Conservation (phyloP, 345 rosid species). For the Eucalyptus regnans region DNA sequence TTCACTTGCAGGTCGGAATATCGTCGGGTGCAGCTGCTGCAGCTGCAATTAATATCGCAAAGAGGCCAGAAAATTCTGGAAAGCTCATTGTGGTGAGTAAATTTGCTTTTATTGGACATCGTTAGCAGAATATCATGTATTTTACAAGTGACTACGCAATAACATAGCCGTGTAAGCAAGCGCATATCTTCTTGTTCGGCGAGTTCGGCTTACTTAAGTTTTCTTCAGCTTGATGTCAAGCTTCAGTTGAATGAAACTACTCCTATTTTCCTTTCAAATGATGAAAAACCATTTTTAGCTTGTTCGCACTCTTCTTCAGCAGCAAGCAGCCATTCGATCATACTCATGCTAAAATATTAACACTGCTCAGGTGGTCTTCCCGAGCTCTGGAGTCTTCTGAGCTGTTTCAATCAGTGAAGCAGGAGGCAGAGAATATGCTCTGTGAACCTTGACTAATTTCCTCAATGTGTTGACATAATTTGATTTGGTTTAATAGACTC, state of each 20-base stretch:
- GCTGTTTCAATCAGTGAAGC: conserved; percentile 50
- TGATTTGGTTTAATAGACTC: background rate
- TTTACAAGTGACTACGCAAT: background rate
- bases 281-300: background rate
- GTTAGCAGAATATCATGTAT: background rate
- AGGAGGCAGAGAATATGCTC: conserved; percentile 56
- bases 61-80: conserved; percentile 74
- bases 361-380: conserved; percentile 47
- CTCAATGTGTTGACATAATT: background rate
- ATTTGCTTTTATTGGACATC: background rate
- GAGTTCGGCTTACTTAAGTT: background rate
- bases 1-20: conserved; percentile 46
- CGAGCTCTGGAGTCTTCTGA: conserved; percentile 55
- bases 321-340: background rate
- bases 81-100: conserved; percentile 71
- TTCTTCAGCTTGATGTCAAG: background rate
- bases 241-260: background rate
- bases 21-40: conserved; percentile 82
- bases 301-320: background rate
- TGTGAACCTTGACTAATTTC: conserved; percentile 20
- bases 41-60: conserved; percentile 75
- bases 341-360: background rate
- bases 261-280: background rate
- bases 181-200: background rate
- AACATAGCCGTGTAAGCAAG: background rate